Percentiles rank a stretch among this genome's conserved stretches.
phyloP scores from a whole-genome alignment of 768 basidiomycete genomes.

The Pulveroboletus sp. region DNA sequence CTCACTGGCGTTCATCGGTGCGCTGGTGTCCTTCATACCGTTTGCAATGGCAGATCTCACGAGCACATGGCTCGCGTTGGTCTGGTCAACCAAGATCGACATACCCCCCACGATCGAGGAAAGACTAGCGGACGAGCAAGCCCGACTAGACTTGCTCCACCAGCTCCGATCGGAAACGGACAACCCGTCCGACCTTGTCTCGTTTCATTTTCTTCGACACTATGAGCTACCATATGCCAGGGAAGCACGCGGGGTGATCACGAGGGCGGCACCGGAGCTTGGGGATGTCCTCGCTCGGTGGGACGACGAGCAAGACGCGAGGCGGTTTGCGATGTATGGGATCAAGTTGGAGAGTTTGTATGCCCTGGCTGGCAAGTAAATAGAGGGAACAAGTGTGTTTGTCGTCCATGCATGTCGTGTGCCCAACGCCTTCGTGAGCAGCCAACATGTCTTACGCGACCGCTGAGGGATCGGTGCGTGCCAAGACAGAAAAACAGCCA shows the following conservation, averaged over 20 bases:
- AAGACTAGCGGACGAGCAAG: conserved; percentile 36
- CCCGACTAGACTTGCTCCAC: conserved; percentile 28
- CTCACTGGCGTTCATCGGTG: conserved; percentile 43
- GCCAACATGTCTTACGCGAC: too few relatives aligned
- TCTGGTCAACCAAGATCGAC: conserved; percentile 32
- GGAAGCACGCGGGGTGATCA: conserved; percentile 12
- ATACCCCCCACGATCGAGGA: conserved; percentile 34
- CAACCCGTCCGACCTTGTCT: conserved; percentile 24
- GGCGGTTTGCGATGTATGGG: conserved; percentile 25
- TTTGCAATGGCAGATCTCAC: conserved; percentile 45
- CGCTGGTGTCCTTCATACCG: conserved; percentile 41
- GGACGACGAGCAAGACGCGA: conserved; percentile 26
- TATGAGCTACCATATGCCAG: conserved; percentile 23
- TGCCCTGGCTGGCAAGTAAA: conserved; percentile 2
- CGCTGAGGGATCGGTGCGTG: too few relatives aligned
- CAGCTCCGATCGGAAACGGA: conserved; percentile 16
- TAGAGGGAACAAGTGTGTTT: not conserved
- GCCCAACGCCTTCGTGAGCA: too few relatives aligned
- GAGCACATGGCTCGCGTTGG: conserved; percentile 46
- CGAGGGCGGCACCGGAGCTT: conserved; percentile 12
- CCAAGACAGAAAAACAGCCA: too few relatives aligned
- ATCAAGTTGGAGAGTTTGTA: conserved; percentile 28
- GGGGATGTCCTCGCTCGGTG: conserved; percentile 17
- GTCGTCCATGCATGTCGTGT: too few relatives aligned
- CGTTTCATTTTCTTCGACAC: conserved; percentile 21